Evolutionary conservation across 2,329 filamentous ascomycete species (phyloP), one percentile per base, ranked within the genome.

Genomic region (Coniella vitis): DNA sequence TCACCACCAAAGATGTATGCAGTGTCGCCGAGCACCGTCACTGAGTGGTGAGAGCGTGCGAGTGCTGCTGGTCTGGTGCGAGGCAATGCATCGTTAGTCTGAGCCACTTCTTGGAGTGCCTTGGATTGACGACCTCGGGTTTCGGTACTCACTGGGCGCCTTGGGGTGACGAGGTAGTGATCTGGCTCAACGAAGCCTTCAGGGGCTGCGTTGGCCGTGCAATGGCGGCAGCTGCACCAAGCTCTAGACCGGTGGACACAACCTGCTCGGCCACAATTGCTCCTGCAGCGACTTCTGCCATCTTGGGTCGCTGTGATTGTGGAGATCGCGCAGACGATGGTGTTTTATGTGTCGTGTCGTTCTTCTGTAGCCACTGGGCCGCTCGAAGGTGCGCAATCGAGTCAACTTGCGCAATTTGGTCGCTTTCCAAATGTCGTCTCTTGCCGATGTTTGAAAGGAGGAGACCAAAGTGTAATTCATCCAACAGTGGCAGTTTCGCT

Each of bases 1-100:
- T 71, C 66, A 45, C 76, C 76, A 7, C 76, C 76, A 53, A 79
- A 79, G 46, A 80, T 71, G 58, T 78, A 78, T 25, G 75, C 75
- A 54, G 73, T 72, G 45, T 72, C 69, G 51, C 71, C 72, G 54
- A 81, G 66, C 39, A 77, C 62, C 4, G 73, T 76, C 41, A 79
- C 56, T 3, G 73, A 74, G 60, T 81, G 76, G 38, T 71, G 61
- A 8, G 70, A 69, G 47, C 76, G 69, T 7, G 69, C 66, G 10
- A 81, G 65, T 4, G 63, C 63, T 31, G n/a, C 25, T 20, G 61
- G 57, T 19, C 63, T 67, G 40, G 4, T 3, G 4, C 5, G 13
- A 5, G 7, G n/a, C 38, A 29, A 42, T 4, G 4, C 7, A 16
- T 42, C 16, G 40, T 45, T 20, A 45, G 43, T 45, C 34, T 9